Evolutionary conservation across 179 eudicot species (phyloP).

Genomic region (Beta lomatogona): DNA sequence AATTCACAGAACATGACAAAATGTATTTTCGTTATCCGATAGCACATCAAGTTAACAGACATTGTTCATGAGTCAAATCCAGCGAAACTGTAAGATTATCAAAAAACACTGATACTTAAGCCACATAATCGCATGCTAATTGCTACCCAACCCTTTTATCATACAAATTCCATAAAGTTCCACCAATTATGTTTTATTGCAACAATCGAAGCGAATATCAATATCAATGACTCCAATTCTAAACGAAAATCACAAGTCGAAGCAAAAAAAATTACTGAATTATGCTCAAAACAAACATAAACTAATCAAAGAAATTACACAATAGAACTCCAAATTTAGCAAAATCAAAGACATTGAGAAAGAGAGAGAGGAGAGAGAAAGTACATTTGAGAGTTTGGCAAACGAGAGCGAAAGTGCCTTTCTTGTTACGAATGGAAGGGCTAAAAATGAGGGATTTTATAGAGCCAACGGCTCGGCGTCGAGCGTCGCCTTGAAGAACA

Average conservation of each 20-base stretch:
- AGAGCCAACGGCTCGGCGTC: constrained; percentile 68
- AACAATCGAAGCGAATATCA: background rate
- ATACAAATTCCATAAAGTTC: background rate
- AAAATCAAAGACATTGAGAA: background rate
- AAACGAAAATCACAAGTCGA: background rate
- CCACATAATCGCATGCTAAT: background rate
- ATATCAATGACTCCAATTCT: background rate
- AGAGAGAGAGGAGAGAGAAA: constrained; percentile 10
- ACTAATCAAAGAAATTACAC: background rate
- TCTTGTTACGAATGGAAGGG: constrained; percentile 74
- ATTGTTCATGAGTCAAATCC: background rate
- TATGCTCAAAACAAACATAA: background rate
- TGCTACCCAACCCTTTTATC: background rate
- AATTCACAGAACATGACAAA: background rate
- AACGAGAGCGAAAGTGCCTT: constrained; percentile 79
- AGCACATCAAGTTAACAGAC: background rate
- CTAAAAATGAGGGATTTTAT: constrained; percentile 73
- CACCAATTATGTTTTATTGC: background rate
- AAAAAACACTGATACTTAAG: background rate
- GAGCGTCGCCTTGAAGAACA: constrained; percentile 74
- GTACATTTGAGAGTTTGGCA: constrained; percentile 88
- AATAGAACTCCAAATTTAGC: background rate
- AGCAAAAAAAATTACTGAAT: background rate
- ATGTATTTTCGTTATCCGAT: background rate
- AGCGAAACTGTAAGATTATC: background rate